Conservation (phyloP, 2,329 filamentous ascomycete species). For the Diaporthe amygdali region DNA sequence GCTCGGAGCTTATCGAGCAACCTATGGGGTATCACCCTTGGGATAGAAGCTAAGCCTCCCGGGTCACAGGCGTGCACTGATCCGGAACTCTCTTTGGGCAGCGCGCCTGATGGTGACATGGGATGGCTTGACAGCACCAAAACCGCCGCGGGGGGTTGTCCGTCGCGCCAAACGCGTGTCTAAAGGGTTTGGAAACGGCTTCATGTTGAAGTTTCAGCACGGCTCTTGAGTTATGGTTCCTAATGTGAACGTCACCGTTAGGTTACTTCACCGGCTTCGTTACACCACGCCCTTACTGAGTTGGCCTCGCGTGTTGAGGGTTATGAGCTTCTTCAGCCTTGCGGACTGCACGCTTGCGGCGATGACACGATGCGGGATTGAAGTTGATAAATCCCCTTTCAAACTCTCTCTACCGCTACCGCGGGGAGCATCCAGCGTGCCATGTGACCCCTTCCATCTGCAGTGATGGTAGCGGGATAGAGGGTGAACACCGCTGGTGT, state of each 20-base stretch:
- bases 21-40: neutral
- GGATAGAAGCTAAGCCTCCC: neutral
- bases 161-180: slow-evolving; percentile 1
- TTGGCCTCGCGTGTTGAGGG: neutral
- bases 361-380: too few relatives aligned
- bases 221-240: neutral
- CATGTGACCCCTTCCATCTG: neutral
- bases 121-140: neutral
- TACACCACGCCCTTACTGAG: neutral
- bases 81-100: neutral
- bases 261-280: neutral
- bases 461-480: too few relatives aligned
- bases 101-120: neutral
- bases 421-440: too few relatives aligned
- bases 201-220: slow-evolving; percentile 6
- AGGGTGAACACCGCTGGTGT: neutral
- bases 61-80: neutral
- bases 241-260: neutral
- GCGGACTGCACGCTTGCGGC: too few relatives aligned
- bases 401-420: neutral
- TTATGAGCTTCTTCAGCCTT: neutral
- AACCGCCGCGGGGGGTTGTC: neutral
- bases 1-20: neutral
- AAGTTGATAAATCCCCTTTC: neutral
- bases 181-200: neutral